A percentile compares a stretch with the other conserved stretches of the same genome.
These are phyloP conservation scores for Bretschneidera sinensis DNA, from an alignment of 345 rosid species.

Conservation along the genomic window DNA sequence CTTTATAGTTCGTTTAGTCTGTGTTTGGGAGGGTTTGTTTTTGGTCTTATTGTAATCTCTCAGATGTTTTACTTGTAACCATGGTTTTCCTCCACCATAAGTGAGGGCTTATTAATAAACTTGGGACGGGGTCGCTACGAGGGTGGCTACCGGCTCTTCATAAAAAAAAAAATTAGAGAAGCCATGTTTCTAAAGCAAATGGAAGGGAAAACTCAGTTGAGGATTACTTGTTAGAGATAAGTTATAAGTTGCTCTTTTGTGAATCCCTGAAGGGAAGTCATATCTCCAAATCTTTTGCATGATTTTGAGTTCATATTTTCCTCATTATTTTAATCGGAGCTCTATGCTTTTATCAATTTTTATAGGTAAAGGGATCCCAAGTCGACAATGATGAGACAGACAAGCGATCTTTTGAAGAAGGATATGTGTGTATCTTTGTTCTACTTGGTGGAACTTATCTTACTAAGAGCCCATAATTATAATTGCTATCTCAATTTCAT, in stretches of 20 bases:
- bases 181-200: not conserved
- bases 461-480: conserved; percentile 7
- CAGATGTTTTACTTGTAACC: too few species aligned
- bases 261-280: not conserved
- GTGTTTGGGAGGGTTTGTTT: too few species aligned
- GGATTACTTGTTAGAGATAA: not conserved
- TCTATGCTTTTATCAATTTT: not conserved
- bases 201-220: not conserved
- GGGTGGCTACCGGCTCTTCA: too few species aligned
- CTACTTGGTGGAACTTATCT: conserved; percentile 5
- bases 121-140: too few species aligned
- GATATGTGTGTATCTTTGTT: conserved; percentile 50
- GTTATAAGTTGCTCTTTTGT: too few species aligned
- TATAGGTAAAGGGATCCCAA: conserved; percentile 33
- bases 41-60: too few species aligned
- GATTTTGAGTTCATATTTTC: not conserved
- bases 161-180: too few species aligned
- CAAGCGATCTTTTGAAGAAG: conserved; percentile 51
- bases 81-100: too few species aligned
- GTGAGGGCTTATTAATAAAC: too few species aligned
- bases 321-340: not conserved
- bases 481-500: conserved; percentile 10
- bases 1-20: too few species aligned
- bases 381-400: conserved; percentile 60
- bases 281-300: not conserved